Evolutionary conservation across 768 basidiomycete genomes (phyloP).

Genomic region (Mrakia frigida): DNA sequence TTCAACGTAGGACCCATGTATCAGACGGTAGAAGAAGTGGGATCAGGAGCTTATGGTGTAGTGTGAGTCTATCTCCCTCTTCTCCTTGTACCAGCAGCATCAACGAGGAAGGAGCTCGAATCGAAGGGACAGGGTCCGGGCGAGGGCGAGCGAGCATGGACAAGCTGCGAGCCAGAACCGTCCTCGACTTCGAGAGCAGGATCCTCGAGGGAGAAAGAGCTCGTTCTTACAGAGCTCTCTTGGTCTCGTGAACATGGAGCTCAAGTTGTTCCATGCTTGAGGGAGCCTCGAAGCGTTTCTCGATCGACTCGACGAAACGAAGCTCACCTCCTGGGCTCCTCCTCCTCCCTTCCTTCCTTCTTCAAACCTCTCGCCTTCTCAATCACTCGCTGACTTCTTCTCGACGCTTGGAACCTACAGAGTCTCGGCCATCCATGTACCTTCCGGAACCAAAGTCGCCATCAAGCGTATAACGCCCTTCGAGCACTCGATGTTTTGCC

Average conservation of each 20-base stretch:
- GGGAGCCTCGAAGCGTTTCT: not conserved
- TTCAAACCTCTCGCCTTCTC: not conserved
- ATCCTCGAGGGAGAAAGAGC: not conserved
- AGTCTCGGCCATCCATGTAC: constrained; percentile 59
- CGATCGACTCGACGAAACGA: not conserved
- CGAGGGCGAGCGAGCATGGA: too few relatives aligned
- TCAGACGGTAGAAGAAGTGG: constrained; percentile 10
- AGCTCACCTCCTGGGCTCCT: too few relatives aligned
- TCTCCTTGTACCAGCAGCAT: not conserved
- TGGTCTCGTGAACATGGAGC: not conserved
- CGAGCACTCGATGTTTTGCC: constrained; percentile 71
- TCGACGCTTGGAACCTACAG: not conserved
- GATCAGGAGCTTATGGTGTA: constrained; percentile 22
- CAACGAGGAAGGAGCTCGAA: not conserved
- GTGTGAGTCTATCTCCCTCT: constrained; percentile 20
- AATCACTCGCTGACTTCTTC: not conserved
- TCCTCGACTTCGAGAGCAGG: not conserved
- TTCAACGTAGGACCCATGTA: constrained; percentile 19
- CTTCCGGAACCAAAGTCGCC: constrained; percentile 77
- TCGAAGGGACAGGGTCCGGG: too few relatives aligned
- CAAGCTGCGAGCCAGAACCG: not conserved
- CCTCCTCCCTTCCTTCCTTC: not conserved
- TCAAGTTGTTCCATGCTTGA: not conserved
- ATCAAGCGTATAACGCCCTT: constrained; percentile 93
- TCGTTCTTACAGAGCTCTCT: not conserved